These are phyloP conservation scores for Kodamaea nitidulidarum DNA, from an alignment of 805 yeast genomes.

Conservation along the genomic window DNA sequence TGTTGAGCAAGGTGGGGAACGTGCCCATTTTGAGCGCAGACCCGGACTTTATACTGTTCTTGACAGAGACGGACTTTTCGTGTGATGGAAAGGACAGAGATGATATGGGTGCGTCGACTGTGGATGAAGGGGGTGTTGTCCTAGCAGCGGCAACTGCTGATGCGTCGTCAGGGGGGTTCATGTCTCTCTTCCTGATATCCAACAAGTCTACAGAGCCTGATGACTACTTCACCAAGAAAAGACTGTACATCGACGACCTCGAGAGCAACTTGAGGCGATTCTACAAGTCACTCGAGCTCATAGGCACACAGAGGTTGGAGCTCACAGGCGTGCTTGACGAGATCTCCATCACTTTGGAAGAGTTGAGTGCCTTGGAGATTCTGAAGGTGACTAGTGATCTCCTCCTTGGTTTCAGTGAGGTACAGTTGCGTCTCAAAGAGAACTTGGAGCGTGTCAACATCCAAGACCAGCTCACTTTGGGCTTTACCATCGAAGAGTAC, in stretches of 20 bases:
- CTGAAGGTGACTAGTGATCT: slow-evolving; percentile 62
- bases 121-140: slow-evolving; percentile 2
- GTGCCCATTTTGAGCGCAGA: slow-evolving; percentile 61
- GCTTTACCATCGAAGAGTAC: slow-evolving; percentile 86
- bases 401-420: slow-evolving; percentile 64
- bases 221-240: slow-evolving; percentile 68
- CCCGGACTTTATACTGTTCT: slow-evolving; percentile 70
- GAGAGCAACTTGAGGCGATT: slow-evolving; percentile 71
- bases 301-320: slow-evolving; percentile 73
- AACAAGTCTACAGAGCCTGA: slow-evolving; percentile 75
- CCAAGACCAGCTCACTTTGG: slow-evolving; percentile 83
- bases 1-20: slow-evolving; percentile 70
- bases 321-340: slow-evolving; percentile 67
- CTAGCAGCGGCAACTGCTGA: slow-evolving; percentile 12
- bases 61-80: slow-evolving; percentile 67
- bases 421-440: slow-evolving; percentile 68
- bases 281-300: slow-evolving; percentile 65
- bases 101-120: slow-evolving; percentile 4
- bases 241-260: slow-evolving; percentile 61
- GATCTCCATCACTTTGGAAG: slow-evolving; percentile 48
- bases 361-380: slow-evolving; percentile 70
- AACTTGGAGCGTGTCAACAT: slow-evolving; percentile 71
- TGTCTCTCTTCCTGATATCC: slow-evolving; percentile 67
- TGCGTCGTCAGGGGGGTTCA: slow-evolving; percentile 49
- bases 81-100: slow-evolving; percentile 56